phyloP scores from a whole-genome alignment of 1,284 basidiomycete species.

The Moesziomyces globuligerus region DNA sequence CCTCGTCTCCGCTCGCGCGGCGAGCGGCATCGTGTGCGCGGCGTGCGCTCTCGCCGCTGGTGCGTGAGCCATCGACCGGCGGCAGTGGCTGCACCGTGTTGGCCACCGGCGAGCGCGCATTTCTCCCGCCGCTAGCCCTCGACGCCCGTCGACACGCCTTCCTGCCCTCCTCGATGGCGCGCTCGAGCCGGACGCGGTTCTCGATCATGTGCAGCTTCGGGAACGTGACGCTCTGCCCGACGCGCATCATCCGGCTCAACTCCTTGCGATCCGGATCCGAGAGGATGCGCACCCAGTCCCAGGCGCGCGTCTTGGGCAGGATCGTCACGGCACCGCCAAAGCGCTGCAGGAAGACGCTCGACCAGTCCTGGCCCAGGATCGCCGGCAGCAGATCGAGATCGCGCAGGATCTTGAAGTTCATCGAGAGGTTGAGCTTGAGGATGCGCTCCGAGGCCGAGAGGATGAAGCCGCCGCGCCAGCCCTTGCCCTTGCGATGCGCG shows the following conservation, averaged over 20 bases:
- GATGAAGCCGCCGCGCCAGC: slow-evolving; percentile 81
- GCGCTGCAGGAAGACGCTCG: slow-evolving; percentile 61
- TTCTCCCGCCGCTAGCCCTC: slow-evolving; percentile 8
- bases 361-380: slow-evolving; percentile 64
- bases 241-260: slow-evolving; percentile 55
- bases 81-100: slow-evolving; percentile 13
- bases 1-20: slow-evolving; percentile 1
- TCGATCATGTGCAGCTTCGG: slow-evolving; percentile 66
- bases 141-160: slow-evolving; percentile 39
- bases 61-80: slow-evolving; percentile 22
- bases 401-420: slow-evolving; percentile 65
- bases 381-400: slow-evolving; percentile 63
- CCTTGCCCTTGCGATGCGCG: slow-evolving; percentile 89
- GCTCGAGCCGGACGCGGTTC: slow-evolving; percentile 62
- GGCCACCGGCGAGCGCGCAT: slow-evolving; percentile 6
- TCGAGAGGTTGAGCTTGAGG: slow-evolving; percentile 62
- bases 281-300: slow-evolving; percentile 64
- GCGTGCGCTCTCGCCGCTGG: slow-evolving; percentile 23
- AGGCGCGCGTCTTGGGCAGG: slow-evolving; percentile 58
- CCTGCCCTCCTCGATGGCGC: slow-evolving; percentile 58
- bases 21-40: neutral
- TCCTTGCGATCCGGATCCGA: slow-evolving; percentile 62
- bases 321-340: slow-evolving; percentile 65
- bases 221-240: slow-evolving; percentile 60
- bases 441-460: slow-evolving; percentile 70